A percentile compares a stretch with the other conserved stretches of the same genome.
These are phyloP conservation scores for Suhomyces yuchorum DNA, from an alignment of 1,139 yeast genomes.

Conservation along the genomic window DNA sequence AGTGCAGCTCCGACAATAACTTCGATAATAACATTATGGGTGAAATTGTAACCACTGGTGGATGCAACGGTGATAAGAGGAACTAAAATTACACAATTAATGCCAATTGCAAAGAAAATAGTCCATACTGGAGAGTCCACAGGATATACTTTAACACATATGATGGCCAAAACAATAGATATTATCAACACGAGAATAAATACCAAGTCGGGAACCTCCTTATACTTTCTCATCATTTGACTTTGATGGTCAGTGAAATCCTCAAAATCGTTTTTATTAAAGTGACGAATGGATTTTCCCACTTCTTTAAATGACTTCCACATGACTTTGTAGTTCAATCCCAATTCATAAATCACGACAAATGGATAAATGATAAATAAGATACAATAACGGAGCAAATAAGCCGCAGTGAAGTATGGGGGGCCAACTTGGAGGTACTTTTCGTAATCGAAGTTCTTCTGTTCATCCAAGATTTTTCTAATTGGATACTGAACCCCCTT, in stretches of 20 bases:
- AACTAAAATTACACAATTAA: slow-evolving; percentile 25
- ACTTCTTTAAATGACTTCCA: slow-evolving; percentile 13
- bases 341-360: slow-evolving; percentile 16
- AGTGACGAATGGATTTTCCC: slow-evolving; percentile 9
- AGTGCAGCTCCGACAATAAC: slow-evolving; percentile 25
- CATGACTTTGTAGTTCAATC: slow-evolving; percentile 12
- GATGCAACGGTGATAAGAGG: slow-evolving; percentile 22
- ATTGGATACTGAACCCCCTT: slow-evolving; percentile 20
- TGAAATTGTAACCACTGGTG: slow-evolving; percentile 22
- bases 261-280: slow-evolving; percentile 13
- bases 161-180: slow-evolving; percentile 19
- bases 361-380: slow-evolving; percentile 23
- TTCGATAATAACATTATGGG: slow-evolving; percentile 25
- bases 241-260: slow-evolving; percentile 20
- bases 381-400: slow-evolving; percentile 21
- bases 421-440: slow-evolving; percentile 36
- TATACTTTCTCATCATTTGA: slow-evolving; percentile 19
- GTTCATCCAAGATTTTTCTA: slow-evolving; percentile 14
- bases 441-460: slow-evolving; percentile 17
- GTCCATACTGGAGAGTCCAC: slow-evolving; percentile 26
- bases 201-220: slow-evolving; percentile 24
- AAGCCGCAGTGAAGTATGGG: slow-evolving; percentile 41
- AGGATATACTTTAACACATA: slow-evolving; percentile 23
- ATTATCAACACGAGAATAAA: slow-evolving; percentile 18
- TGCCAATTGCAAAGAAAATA: slow-evolving; percentile 24